A percentile compares a stretch with the other conserved stretches of the same genome.
Conservation (phyloP, 495 filamentous ascomycete genomes). For the Penicillium roqueforti region DNA sequence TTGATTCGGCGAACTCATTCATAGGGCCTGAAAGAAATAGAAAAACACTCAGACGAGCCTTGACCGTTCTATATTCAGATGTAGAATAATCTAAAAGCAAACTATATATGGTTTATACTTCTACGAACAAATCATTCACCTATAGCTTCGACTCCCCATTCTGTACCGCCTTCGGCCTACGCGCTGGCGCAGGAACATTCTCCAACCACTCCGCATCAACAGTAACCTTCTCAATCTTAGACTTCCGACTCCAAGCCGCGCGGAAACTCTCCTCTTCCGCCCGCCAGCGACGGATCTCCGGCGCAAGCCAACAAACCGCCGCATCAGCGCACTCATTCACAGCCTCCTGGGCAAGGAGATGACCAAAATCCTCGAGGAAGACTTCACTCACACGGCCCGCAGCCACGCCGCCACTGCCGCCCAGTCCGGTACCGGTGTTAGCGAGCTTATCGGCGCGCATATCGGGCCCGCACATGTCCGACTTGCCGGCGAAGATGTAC, state of each 20-base stretch:
- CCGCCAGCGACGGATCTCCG: conserved; percentile 60
- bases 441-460: conserved; percentile 44
- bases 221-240: conserved; percentile 52
- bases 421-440: conserved; percentile 43
- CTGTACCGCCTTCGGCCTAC: conserved; percentile 31
- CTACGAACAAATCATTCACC: conserved; percentile 3
- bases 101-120: neutral
- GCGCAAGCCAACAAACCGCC: conserved; percentile 57
- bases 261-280: conserved; percentile 58
- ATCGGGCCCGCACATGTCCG: conserved; percentile 54
- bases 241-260: conserved; percentile 48
- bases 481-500: conserved; percentile 72
- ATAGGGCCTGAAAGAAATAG: conserved; percentile 7
- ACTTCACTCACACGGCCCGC: conserved; percentile 69
- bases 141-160: conserved; percentile 34
- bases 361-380: conserved; percentile 63
- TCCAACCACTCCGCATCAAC: conserved; percentile 55
- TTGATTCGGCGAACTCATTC: conserved; percentile 1
- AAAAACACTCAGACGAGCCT: conserved; percentile 2
- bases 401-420: conserved; percentile 47
- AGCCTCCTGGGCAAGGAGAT: conserved; percentile 81
- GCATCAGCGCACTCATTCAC: conserved; percentile 60
- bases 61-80: neutral
- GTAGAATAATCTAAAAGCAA: neutral
- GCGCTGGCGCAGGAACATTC: conserved; percentile 42